phyloP scores from a whole-genome alignment of 805 yeast species.

The Cyberlindnera meyerae region DNA sequence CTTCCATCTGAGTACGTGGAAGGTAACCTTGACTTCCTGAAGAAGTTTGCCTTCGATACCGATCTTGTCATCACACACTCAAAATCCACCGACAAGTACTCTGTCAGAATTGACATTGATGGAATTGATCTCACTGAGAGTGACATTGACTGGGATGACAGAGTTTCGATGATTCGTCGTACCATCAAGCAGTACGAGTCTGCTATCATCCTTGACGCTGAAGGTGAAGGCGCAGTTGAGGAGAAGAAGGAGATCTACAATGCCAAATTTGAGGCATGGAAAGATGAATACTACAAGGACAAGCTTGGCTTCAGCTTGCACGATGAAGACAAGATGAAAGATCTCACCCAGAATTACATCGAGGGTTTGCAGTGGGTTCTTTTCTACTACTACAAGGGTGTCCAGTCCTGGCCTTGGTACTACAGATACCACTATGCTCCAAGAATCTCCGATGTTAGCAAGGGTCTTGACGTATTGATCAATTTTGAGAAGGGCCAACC shows the following conservation, averaged over 20 bases:
- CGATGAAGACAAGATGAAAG: slow-evolving; percentile 54
- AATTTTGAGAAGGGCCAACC: slow-evolving; percentile 70
- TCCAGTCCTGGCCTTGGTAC: slow-evolving; percentile 96
- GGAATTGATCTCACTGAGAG: slow-evolving; percentile 67
- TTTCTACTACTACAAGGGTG: slow-evolving; percentile 83
- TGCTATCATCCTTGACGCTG: slow-evolving; percentile 50
- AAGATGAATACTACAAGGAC: slow-evolving; percentile 76
- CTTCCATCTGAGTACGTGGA: slow-evolving; percentile 39
- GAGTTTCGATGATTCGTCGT: slow-evolving; percentile 47
- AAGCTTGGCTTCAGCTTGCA: slow-evolving; percentile 64
- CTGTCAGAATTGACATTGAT: slow-evolving; percentile 63
- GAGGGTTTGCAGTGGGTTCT: slow-evolving; percentile 98
- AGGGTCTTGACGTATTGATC: slow-evolving; percentile 63
- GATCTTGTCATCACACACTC: slow-evolving; percentile 67
- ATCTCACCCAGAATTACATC: slow-evolving; percentile 71
- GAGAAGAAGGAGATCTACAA: slow-evolving; percentile 61
- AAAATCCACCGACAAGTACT: slow-evolving; percentile 47
- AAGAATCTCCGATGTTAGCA: slow-evolving; percentile 77
- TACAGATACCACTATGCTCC: slow-evolving; percentile 90
- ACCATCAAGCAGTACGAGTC: slow-evolving; percentile 60
- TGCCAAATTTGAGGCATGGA: slow-evolving; percentile 75
- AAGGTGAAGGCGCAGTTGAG: slow-evolving; percentile 46
- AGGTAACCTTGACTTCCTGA: slow-evolving; percentile 54
- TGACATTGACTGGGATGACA: slow-evolving; percentile 55
- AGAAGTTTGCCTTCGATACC: slow-evolving; percentile 58